phyloP scores from a whole-genome alignment of 192 early-diverging fungal genomes.

The Backusella mclennaniae region DNA sequence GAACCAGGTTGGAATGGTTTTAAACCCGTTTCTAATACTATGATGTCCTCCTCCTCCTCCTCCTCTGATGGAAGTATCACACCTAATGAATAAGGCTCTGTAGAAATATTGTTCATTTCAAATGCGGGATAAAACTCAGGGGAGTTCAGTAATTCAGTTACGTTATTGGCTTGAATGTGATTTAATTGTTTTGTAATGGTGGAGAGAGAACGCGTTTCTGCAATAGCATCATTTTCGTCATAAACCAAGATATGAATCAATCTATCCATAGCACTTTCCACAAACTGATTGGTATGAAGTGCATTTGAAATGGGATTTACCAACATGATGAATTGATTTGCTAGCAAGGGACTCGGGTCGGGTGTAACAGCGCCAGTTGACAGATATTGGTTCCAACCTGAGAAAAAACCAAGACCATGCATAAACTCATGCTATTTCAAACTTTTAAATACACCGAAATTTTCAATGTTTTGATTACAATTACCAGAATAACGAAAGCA shows the following conservation, averaged over 20 bases:
- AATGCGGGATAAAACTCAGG: not conserved
- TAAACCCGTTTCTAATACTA: conserved; percentile 36
- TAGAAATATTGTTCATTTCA: not conserved
- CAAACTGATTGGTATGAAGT: conserved; percentile 11
- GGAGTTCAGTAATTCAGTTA: not conserved
- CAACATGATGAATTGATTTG: conserved; percentile 1
- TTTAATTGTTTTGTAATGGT: conserved; percentile 1
- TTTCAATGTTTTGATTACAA: not conserved
- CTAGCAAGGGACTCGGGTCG: conserved; percentile 17
- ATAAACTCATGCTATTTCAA: conserved; percentile 36
- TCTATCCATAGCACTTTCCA: conserved; percentile 34
- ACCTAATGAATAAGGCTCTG: not conserved
- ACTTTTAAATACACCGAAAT: not conserved
- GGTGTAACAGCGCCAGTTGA: conserved; percentile 27
- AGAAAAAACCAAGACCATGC: conserved; percentile 41
- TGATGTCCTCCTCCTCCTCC: not conserved
- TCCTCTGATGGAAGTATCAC: not conserved
- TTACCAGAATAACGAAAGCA: conserved; percentile 36
- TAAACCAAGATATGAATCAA: conserved; percentile 19
- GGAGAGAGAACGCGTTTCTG: not conserved
- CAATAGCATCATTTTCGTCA: not conserved
- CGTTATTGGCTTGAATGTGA: not conserved
- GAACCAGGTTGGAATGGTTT: conserved; percentile 35
- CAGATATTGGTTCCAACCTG: conserved; percentile 26
- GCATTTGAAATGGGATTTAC: conserved; percentile 2